phyloP scores from a whole-genome alignment of 257 asterid species.

The Nicotiana paniculata region DNA sequence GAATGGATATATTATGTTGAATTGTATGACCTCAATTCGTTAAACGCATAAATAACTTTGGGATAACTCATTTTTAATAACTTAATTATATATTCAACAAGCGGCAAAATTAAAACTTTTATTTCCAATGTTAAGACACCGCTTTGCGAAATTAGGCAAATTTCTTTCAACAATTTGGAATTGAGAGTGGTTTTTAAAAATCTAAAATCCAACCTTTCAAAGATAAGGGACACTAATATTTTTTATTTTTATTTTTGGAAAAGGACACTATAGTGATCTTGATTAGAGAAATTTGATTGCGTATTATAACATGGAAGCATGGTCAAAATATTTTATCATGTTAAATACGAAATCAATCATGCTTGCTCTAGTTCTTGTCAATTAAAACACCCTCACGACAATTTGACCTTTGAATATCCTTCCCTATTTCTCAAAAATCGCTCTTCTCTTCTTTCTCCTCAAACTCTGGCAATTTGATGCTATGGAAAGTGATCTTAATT shows the following conservation, averaged over 20 bases:
- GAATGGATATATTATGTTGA: too few species aligned
- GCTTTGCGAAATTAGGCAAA: too few species aligned
- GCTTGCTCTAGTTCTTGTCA: constrained; percentile 29
- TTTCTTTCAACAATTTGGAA: too few species aligned
- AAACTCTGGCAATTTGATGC: neutral
- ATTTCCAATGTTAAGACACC: too few species aligned
- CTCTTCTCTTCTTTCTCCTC: neutral
- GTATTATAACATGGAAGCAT: neutral
- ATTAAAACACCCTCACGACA: constrained; percentile 8
- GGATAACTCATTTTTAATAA: too few species aligned
- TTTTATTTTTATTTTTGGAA: neutral
- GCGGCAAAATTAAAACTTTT: too few species aligned
- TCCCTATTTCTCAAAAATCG: neutral
- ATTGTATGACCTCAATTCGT: too few species aligned
- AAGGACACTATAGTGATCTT: constrained; percentile 14
- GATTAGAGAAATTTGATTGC: constrained; percentile 9
- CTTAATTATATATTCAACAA: too few species aligned
- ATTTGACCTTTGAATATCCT: constrained; percentile 28
- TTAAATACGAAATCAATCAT: constrained; percentile 30
- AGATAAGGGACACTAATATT: neutral
- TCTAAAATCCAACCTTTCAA: neutral
- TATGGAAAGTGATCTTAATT: constrained; percentile 30
- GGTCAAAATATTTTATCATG: constrained; percentile 8
- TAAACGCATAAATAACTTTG: too few species aligned
- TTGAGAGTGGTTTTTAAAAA: too few species aligned